Base-by-base conservation (phyloP, 345 rosid genomes). In the Lepidium aucheri region DNA sequence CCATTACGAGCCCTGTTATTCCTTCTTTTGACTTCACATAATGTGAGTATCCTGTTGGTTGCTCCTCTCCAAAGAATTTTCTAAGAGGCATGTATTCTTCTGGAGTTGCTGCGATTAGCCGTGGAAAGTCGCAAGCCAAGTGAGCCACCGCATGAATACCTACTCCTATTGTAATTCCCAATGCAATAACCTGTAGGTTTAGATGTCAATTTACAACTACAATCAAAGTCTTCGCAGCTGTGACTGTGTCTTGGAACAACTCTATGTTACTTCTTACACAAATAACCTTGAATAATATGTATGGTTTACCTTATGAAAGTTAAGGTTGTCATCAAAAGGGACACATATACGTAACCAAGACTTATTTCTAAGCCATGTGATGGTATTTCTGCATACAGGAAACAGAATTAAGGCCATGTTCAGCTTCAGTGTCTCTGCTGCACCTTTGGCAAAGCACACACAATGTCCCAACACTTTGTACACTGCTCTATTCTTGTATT, bases 361-460 rank as follows among this genome's bases (percentile, higher is more conserved):
- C 68, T 80, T 85, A 73, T 81, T 83, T 73, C 90, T 80, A 44
- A 87, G 83, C 90, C 94, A 85, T 18, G 94, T 87, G 77, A 87
- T 70, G 35, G 90, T 85, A 63, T 87, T 85, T 39, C 90, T 70
- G 63, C 94, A 87, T 18, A 85, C 90, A 1, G 94, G 90, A 10
- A 87, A 58, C 32, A 87, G 47, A 67, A 87, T 81, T 35, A 87
- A 56, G 18, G 94, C 94, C 94, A 87, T 87, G 22, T 87, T 87
- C 6, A 87, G 70, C 59, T 87, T 87, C 1, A 87, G 69, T 0
- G 81, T 85, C 76, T 87, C 94, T 2, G 88, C 94, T 20, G 86
- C 79, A 15, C 90, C 88, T 60, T 87, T 87, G n/a, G 95, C 95
- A 17, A 82, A 49, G 76, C 90, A 85, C 4, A 83, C 90, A 44